Evolutionary conservation across 2,329 filamentous ascomycete genomes (phyloP), one percentile per base, ranked within the genome.

Genomic region (Delphinella strobiligena): DNA sequence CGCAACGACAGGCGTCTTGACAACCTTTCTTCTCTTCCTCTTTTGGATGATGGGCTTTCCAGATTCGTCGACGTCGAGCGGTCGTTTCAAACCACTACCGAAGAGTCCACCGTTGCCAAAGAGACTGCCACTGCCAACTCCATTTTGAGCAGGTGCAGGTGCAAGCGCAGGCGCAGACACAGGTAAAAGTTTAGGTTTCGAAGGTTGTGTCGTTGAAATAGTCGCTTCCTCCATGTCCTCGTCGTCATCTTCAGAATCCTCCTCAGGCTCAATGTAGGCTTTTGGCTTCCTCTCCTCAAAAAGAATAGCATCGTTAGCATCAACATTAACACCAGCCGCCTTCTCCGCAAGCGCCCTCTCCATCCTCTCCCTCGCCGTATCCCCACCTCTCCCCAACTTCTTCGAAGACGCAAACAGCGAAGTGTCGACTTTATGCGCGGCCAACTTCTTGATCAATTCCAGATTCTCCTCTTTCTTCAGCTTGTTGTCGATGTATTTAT

Each of bases 401-500:
- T 76, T 83, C 38, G 81, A 83, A 57, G 86, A 94, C 42, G 78
- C 71, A 45, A 93, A 80, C 15, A 86, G 65, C 45, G 74, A 84
- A 1, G 85, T 93, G 56, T 96, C 88, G 49, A 91, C 74, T 54
- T 82, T 87, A 40, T 76, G 72, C 45, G 76, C 71, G 14, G 84
- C 83, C 18, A 98, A 71, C 56, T 91, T 88, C 55, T 83, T 82
- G 51, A 96, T 70, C 19, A 98, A 67, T 41, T 78, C 82, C 19
- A 84, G 70, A 53, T 85, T 93, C 60, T 96, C 89, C 55, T 98
- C 91, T 60, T 93, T 95, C 60, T 80, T 83, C 34, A 98, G 68
- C 69, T 98, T 98, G 43, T 74, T 91, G 53, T 96, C 88, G 58
- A 82, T 77, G 48, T 81, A 82, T 54, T 81, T 80, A 49, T 81